Percentiles rank a stretch among this genome's conserved stretches.
Evolutionary conservation across 2,329 filamentous ascomycete genomes (phyloP).

Genomic region (Penicillium occitanis): DNA sequence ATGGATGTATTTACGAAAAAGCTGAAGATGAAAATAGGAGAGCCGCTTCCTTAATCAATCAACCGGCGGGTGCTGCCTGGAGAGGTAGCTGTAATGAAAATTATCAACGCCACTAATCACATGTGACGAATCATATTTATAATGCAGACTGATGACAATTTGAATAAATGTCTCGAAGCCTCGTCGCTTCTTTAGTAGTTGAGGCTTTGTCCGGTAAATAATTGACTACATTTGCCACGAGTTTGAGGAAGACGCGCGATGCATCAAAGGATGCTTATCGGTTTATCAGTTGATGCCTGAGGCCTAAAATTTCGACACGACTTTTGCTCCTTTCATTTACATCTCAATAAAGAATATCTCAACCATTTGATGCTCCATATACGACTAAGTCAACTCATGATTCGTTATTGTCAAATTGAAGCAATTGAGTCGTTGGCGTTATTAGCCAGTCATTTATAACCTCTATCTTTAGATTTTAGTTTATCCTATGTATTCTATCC

Average conservation of each 20-base stretch:
- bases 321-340: background rate
- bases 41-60: background rate
- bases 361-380: background rate
- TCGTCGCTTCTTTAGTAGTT: too few species aligned
- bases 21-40: background rate
- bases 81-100: constrained; percentile 1
- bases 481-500: too few species aligned
- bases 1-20: background rate
- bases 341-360: background rate
- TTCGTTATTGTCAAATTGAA: background rate
- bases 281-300: constrained; percentile 7
- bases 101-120: background rate
- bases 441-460: too few species aligned
- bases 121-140: background rate
- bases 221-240: background rate
- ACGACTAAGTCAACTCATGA: background rate
- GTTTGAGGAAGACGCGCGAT: background rate
- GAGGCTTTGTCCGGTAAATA: too few species aligned
- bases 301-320: background rate
- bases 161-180: background rate
- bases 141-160: too few species aligned
- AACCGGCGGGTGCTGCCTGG: constrained; percentile 14
- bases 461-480: too few species aligned
- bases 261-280: constrained; percentile 10
- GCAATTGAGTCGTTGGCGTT: background rate